These are phyloP conservation scores for thale cress (Arabidopsis thaliana) DNA, from an alignment of 345 rosid species.

Conservation along the genomic window DNA sequence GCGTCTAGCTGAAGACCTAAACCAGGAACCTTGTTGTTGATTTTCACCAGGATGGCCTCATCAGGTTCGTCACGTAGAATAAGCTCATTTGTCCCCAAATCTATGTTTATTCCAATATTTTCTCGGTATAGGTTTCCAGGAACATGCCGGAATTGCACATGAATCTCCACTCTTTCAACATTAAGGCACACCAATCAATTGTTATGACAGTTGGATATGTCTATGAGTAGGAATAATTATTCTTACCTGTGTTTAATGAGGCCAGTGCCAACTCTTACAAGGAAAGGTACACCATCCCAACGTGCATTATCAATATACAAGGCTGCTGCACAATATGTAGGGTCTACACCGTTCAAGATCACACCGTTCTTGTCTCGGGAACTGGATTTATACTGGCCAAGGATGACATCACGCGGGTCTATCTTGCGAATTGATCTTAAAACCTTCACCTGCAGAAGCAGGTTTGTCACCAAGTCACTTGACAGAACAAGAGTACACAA, in stretches of 20 bases:
- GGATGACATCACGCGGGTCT: constrained; percentile 64
- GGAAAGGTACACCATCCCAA: constrained; percentile 88
- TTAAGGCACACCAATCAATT: constrained; percentile 23
- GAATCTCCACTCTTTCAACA: constrained; percentile 71
- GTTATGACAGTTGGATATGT: background rate
- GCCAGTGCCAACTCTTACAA: constrained; percentile 72
- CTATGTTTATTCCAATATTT: constrained; percentile 55
- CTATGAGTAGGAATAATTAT: constrained; percentile 10
- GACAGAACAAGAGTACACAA: constrained; percentile 13
- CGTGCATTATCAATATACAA: constrained; percentile 79
- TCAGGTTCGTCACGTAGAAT: constrained; percentile 70
- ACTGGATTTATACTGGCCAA: constrained; percentile 73
- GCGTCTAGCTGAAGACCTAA: constrained; percentile 77
- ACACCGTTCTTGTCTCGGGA: constrained; percentile 51
- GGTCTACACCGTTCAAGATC: constrained; percentile 50
- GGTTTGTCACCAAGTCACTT: constrained; percentile 15
- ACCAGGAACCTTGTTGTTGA: constrained; percentile 78
- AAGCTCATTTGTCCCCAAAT: constrained; percentile 66
- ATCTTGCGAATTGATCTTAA: constrained; percentile 64
- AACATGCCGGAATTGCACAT: constrained; percentile 66
- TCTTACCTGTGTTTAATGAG: constrained; percentile 72
- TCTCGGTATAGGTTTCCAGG: constrained; percentile 73
- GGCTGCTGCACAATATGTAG: constrained; percentile 75
- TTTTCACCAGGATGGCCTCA: constrained; percentile 72
- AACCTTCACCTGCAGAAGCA: constrained; percentile 67